Base-by-base conservation (phyloP, 805 yeast genomes). In the Starmerella potacharoeniae region DNA sequence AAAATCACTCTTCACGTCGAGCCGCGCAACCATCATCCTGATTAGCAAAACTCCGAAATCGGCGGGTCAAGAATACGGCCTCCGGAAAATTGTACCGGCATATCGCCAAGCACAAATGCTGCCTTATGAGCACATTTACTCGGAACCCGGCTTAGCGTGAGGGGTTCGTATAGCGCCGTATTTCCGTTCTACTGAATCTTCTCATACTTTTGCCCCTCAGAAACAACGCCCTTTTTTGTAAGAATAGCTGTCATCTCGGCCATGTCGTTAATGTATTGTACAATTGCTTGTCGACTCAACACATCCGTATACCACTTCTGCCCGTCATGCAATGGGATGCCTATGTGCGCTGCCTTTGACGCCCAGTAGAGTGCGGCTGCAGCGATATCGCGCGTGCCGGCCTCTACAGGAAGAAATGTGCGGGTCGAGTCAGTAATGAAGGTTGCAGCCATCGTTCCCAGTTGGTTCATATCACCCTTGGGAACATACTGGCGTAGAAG, bases 381-480 rank as follows among this genome's bases (percentile, higher is more conserved):
- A 9, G 76, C 74, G n/a, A 74, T 58, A 28, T 62, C 60, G 13
- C 62, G 52, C 16, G 72, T 58, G 7, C 69, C 59, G 59, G 63
- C 63, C 22, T 65, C 58, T 47, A 72, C 58, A 48, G 69, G 57
- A 41, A 74, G 58, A 8, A 67, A 50, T 14, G 76, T 68, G 29
- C 72, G 64, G 49, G 69, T 69, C 17, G 71, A 65, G 56, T 73
- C 77, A 51, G 69, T 71, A 39, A 73, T 53, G 53, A 68, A 73
- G 17, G 53, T 17, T 1, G 58, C 58, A 1, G 66, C 63, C 35
- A 49, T 33, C 5, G 46, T 28, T 2, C 59, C 58, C 13, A 62
- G 44, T 35, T 30, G 43, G 11, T 62, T 49, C 16, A 47, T 54
- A 29, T 39, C 46, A 11, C 49, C 53, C n/a, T 40, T 47, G 9